These are phyloP conservation scores for Kodamaea nitidulidarum DNA, from an alignment of 805 yeast species.

Conservation along the genomic window DNA sequence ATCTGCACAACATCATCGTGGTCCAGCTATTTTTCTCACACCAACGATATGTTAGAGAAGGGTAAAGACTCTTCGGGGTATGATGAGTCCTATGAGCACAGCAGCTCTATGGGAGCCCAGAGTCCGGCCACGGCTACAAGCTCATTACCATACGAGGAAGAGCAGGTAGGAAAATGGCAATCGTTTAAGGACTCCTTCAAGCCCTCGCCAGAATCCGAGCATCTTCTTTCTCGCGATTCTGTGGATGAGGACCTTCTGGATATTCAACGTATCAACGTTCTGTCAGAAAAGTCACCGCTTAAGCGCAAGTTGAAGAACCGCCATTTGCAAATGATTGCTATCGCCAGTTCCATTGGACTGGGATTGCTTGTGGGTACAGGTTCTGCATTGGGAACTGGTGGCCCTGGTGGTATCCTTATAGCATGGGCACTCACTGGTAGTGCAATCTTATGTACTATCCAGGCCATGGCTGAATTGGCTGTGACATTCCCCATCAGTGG, in stretches of 20 bases:
- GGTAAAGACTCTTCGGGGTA: background rate
- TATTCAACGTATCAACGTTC: conserved; percentile 34
- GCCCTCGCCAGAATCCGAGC: conserved; percentile 25
- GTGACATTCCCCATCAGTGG: conserved; percentile 53
- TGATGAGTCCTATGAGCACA: background rate
- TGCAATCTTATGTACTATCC: conserved; percentile 24
- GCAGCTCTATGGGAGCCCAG: background rate
- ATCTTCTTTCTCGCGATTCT: conserved; percentile 8
- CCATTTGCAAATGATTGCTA: conserved; percentile 61
- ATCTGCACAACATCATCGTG: too few species aligned
- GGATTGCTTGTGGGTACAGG: conserved; percentile 50
- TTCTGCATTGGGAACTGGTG: conserved; percentile 33
- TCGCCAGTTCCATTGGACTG: conserved; percentile 71
- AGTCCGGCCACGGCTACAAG: too few species aligned
- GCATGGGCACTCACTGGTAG: conserved; percentile 25
- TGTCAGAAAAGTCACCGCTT: conserved; percentile 41
- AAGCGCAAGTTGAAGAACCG: conserved; percentile 42
- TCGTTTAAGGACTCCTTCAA: conserved; percentile 49
- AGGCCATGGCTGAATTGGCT: conserved; percentile 49
- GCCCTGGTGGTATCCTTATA: conserved; percentile 28
- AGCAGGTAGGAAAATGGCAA: conserved; percentile 30
- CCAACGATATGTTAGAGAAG: background rate
- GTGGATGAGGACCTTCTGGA: conserved; percentile 27
- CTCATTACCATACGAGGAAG: background rate
- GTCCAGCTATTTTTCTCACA: background rate